Base-by-base conservation (phyloP, 2,329 filamentous ascomycete genomes). In the Zymoseptoria tritici region DNA sequence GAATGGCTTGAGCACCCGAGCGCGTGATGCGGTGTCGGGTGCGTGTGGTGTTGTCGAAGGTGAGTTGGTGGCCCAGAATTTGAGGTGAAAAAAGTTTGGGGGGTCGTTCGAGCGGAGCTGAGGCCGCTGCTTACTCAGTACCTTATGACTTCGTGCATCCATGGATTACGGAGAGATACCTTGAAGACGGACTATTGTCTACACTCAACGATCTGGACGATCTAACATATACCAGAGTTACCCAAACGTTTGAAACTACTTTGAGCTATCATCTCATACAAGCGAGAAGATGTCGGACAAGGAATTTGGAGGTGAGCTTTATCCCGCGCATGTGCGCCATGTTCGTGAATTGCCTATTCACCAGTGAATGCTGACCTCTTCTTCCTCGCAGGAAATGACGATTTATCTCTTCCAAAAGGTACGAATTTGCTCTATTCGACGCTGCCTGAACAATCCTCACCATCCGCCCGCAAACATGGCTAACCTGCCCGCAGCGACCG, bases 331-430 rank as follows among this genome's bases (percentile, higher is more conserved):
- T 9, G 31, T 24, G 24, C 22, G 1, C 46, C 13, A 7, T 13
- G 36, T 46, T 46, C 36, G 16, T 46, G 36, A 46, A 46, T n/a
- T n/a, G 36, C 6, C 5, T 2, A 16, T n/a, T 46, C 36, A n/a
- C 13, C 36, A 46, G 36, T 46, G 20, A 36, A 51, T 49, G 52
- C 19, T 49, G 49, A 52, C 29, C 29, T 6, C 13, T 8, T 22
- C 9, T 46, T 50, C 24, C 16, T 16, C n/a, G n/a, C 62, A 83
- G 80, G 78, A 66, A 81, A 77, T 72, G 83, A 85, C 67, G 83
- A 85, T 67, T 76, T 85, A 67, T 84, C 82, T 67, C 78, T 85
- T 55, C 82, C 82, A 22, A 84, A 84, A 78, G 80, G 80, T 81
- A 69, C 42, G 55, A 24, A 21, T n/a, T 26, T 42, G 9, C 36